A percentile compares a stretch with the other conserved stretches of the same genome.
These are phyloP conservation scores for Ilex aquifolium DNA, from an alignment of 257 asterid species.

Conservation along the genomic window DNA sequence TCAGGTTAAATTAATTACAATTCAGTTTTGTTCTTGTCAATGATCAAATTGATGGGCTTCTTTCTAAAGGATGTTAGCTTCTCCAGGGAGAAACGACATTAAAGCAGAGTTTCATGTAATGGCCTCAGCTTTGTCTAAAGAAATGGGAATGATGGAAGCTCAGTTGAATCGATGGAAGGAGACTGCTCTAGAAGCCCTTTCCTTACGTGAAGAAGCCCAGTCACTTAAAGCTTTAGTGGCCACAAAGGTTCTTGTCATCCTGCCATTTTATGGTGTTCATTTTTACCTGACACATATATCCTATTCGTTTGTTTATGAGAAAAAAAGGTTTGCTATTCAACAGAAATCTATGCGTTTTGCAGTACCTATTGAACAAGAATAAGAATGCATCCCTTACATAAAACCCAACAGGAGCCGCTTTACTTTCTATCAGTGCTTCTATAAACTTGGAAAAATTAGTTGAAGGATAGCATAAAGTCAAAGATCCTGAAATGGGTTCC, in stretches of 20 bases:
- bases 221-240: conserved; percentile 53
- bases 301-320: too few relatives aligned
- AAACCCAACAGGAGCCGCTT: background rate
- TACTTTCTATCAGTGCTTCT: background rate
- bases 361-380: background rate
- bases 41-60: conserved; percentile 21
- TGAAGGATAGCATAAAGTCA: too few relatives aligned
- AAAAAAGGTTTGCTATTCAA: background rate
- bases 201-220: conserved; percentile 66
- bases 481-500: too few relatives aligned
- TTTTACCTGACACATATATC: background rate
- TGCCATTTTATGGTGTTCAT: background rate
- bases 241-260: conserved; percentile 44
- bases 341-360: background rate
- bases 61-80: conserved; percentile 12
- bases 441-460: background rate
- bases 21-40: conserved; percentile 5
- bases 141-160: conserved; percentile 77
- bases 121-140: conserved; percentile 88
- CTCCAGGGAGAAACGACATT: conserved; percentile 74
- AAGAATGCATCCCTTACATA: background rate
- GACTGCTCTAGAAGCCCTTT: conserved; percentile 77
- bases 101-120: conserved; percentile 85
- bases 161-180: conserved; percentile 80
- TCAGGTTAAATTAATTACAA: conserved; percentile 51